phyloP scores from a whole-genome alignment of 352 stramenopile genomes.

The Phytophthora rubi region DNA sequence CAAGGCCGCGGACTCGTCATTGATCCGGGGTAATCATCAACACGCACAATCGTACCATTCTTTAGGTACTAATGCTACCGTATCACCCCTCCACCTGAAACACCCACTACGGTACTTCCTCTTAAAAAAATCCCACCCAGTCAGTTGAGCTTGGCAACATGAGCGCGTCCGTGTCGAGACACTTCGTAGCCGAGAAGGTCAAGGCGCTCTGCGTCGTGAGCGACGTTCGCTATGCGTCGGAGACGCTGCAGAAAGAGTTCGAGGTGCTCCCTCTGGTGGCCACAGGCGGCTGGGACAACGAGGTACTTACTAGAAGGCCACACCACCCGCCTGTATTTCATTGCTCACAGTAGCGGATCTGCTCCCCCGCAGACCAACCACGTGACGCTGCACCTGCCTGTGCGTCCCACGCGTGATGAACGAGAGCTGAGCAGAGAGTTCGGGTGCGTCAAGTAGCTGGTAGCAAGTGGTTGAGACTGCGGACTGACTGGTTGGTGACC shows the following conservation, averaged over 20 bases:
- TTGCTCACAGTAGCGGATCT: background rate
- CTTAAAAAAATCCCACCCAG: background rate
- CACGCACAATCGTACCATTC: background rate
- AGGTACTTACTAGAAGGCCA: constrained; percentile 27
- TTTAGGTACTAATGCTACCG: background rate
- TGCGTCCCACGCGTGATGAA: constrained; percentile 53
- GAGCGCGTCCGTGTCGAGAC: constrained; percentile 54
- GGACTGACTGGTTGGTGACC: background rate
- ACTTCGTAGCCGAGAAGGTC: constrained; percentile 73
- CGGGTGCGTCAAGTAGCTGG: constrained; percentile 29
- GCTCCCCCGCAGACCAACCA: constrained; percentile 45
- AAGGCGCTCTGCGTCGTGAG: constrained; percentile 67
- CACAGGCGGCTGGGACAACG: constrained; percentile 62
- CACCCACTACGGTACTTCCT: background rate
- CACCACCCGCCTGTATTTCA: background rate
- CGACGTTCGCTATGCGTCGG: constrained; percentile 50
- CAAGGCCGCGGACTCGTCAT: background rate
- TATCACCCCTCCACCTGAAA: background rate
- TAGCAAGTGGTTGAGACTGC: background rate
- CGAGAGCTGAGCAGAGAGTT: constrained; percentile 54
- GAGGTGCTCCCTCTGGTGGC: constrained; percentile 64
- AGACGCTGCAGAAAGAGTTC: constrained; percentile 37
- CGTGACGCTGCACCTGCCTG: constrained; percentile 58
- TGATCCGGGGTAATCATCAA: background rate
- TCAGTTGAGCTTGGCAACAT: constrained; percentile 17